These are phyloP conservation scores for Lolium rigidum DNA, from an alignment of 176 grass and related monocot genomes.

Conservation along the genomic window DNA sequence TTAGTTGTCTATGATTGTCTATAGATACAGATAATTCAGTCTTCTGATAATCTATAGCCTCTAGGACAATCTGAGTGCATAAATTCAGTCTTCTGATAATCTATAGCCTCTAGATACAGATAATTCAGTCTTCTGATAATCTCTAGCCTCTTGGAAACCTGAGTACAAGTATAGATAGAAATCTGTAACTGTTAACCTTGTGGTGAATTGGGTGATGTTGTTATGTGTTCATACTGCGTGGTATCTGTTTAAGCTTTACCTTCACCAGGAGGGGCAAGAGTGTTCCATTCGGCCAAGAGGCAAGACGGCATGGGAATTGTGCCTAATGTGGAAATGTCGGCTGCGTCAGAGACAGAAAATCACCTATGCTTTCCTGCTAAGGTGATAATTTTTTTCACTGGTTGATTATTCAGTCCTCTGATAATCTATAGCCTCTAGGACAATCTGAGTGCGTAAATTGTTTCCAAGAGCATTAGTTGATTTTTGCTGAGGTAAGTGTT, in stretches of 20 bases:
- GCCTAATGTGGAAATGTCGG: not conserved
- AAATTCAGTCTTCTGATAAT: no score
- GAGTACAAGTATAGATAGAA: no score
- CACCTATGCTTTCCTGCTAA: conserved; percentile 1
- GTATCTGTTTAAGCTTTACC: conserved; percentile 13
- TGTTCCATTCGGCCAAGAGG: conserved; percentile 17
- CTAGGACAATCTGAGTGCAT: not conserved
- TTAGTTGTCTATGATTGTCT: no score
- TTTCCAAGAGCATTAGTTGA: not conserved
- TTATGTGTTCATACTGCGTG: not conserved
- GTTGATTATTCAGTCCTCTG: not conserved
- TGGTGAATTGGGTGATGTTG: conserved; percentile 10
- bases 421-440: not conserved
- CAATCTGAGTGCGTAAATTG: not conserved
- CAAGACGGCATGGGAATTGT: not conserved
- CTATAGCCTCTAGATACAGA: no score
- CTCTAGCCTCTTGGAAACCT: not conserved
- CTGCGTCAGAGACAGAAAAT: not conserved
- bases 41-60: conserved; percentile 4
- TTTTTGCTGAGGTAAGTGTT: not conserved
- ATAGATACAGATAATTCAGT: not conserved
- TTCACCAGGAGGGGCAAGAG: conserved; percentile 39
- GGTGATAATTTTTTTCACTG: conserved; percentile 33
- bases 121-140: not conserved
- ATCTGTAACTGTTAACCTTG: not conserved